Evolutionary conservation across 140 eudicot species (phyloP).

Genomic region (Oenanthe javanica): DNA sequence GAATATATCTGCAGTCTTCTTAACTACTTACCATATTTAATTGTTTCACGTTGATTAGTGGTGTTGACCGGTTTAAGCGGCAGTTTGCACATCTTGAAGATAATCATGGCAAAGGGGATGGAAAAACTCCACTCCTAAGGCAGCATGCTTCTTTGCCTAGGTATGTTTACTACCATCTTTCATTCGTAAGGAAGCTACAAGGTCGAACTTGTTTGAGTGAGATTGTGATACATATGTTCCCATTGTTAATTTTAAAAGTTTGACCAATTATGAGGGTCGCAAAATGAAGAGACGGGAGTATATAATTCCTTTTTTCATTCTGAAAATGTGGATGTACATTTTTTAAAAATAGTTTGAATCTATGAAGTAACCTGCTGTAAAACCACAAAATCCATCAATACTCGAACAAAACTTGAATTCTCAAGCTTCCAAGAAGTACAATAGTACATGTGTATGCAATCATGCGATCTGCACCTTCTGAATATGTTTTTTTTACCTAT

Average conservation of each 20-base stretch:
- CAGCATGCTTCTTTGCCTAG: conserved; percentile 94
- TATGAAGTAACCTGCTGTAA: background rate
- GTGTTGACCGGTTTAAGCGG: conserved; percentile 87
- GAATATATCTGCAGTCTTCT: background rate
- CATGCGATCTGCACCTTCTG: background rate
- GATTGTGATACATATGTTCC: background rate
- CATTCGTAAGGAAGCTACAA: background rate
- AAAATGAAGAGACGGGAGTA: background rate
- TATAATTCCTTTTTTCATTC: background rate
- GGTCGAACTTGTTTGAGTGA: background rate
- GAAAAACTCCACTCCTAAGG: conserved; percentile 59
- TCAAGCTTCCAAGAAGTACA: no score
- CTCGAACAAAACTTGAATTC: background rate
- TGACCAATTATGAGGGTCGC: background rate
- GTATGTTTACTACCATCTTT: conserved; percentile 16
- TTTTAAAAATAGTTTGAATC: background rate
- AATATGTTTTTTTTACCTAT: background rate
- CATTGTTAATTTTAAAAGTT: background rate
- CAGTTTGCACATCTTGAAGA: conserved; percentile 98
- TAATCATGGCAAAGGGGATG: conserved; percentile 65
- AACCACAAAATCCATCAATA: background rate
- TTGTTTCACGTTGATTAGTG: conserved; percentile 33
- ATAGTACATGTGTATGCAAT: no score
- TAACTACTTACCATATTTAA: background rate
- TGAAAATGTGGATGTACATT: background rate